Evolutionary conservation across 495 filamentous ascomycete species (phyloP).

Genomic region (Penicillium verhagenii): DNA sequence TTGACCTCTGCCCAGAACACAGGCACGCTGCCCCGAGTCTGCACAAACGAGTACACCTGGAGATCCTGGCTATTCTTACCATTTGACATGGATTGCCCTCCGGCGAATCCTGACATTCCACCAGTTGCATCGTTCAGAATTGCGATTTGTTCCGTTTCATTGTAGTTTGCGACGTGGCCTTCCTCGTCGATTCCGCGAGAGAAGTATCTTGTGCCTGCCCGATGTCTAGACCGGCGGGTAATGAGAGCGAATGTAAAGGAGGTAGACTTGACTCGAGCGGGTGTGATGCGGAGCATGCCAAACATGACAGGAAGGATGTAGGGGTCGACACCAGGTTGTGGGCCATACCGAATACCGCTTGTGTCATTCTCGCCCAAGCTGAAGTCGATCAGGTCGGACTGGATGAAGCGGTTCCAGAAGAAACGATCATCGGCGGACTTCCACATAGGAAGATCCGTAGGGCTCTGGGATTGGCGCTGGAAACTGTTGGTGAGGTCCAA

Average conservation of each 20-base stretch:
- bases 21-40: conserved; percentile 92
- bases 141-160: conserved; percentile 92
- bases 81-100: conserved; percentile 70
- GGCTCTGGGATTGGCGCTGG: conserved; percentile 78
- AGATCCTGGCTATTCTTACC: conserved; percentile 70
- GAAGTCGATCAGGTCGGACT: conserved; percentile 88
- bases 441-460: conserved; percentile 75
- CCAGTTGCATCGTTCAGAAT: conserved; percentile 77
- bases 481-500: conserved; percentile 93
- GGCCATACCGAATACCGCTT: conserved; percentile 53
- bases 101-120: conserved; percentile 77
- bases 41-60: conserved; percentile 89
- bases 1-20: conserved; percentile 96
- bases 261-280: conserved; percentile 76
- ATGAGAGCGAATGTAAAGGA: conserved; percentile 84
- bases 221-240: conserved; percentile 78
- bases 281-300: conserved; percentile 85
- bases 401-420: conserved; percentile 96
- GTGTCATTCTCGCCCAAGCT: conserved; percentile 50
- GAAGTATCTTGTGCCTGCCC: conserved; percentile 90
- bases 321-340: conserved; percentile 78
- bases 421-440: conserved; percentile 92
- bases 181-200: conserved; percentile 89
- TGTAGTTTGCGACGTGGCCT: conserved; percentile 95
- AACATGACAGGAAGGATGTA: conserved; percentile 95